Evolutionary conservation across 2,329 filamentous ascomycete genomes (phyloP).

Genomic region (Sarocladiaceae sp.): DNA sequence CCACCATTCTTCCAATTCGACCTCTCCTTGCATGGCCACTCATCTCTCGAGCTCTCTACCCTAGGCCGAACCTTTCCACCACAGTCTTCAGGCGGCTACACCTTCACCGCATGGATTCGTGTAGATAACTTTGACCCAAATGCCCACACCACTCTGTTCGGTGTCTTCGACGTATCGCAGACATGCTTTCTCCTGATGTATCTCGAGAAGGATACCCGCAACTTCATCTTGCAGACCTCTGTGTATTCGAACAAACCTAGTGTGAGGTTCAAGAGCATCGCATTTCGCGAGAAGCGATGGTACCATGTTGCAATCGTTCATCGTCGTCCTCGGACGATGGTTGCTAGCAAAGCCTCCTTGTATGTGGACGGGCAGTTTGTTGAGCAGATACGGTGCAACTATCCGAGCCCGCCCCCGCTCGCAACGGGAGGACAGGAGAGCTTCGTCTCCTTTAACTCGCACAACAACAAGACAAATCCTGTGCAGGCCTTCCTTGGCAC

Average conservation of each 20-base stretch:
- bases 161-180: conserved; percentile 85
- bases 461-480: conserved; percentile 51
- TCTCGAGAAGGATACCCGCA: conserved; percentile 84
- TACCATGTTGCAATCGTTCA: conserved; percentile 93
- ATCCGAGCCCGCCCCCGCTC: conserved; percentile 68
- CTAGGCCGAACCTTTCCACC: conserved; percentile 83
- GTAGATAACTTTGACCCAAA: conserved; percentile 80
- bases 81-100: conserved; percentile 73
- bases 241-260: conserved; percentile 80
- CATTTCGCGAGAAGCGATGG: conserved; percentile 73
- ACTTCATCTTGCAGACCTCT: conserved; percentile 94
- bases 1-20: conserved; percentile 93
- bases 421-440: conserved; percentile 58
- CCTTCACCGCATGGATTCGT: conserved; percentile 81
- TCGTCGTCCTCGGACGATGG: conserved; percentile 66
- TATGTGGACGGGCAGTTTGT: conserved; percentile 92
- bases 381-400: conserved; percentile 84
- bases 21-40: conserved; percentile 77
- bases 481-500: conserved; percentile 93
- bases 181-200: conserved; percentile 93
- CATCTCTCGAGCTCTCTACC: conserved; percentile 84
- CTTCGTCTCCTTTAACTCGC: conserved; percentile 62
- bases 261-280: conserved; percentile 81
- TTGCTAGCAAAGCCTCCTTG: conserved; percentile 73
- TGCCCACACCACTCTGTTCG: conserved; percentile 91